These are phyloP conservation scores for Verticillium dahliae DNA, from an alignment of 2,329 filamentous ascomycete species.

Conservation along the genomic window DNA sequence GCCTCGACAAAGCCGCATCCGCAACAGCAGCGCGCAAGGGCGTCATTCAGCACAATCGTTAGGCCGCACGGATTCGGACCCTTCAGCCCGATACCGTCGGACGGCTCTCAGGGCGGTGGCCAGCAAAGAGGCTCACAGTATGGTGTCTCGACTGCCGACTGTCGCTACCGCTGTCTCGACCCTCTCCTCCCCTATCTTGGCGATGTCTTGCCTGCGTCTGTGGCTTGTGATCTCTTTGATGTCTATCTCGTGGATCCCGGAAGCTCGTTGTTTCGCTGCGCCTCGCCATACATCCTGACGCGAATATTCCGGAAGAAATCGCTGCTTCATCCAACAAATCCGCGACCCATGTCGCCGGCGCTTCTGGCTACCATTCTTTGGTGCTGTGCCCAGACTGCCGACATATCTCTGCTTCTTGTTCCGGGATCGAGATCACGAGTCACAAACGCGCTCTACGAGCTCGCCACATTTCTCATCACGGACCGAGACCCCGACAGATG, in stretches of 20 bases:
- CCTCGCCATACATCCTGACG: constrained; percentile 40
- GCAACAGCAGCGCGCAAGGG: not conserved
- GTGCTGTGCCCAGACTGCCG: constrained; percentile 39
- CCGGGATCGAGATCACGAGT: constrained; percentile 32
- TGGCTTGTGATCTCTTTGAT: constrained; percentile 40
- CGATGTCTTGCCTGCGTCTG: constrained; percentile 28
- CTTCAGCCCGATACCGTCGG: not conserved
- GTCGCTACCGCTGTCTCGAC: constrained; percentile 32
- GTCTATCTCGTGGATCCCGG: constrained; percentile 39
- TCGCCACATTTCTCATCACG: constrained; percentile 25
- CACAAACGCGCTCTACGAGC: constrained; percentile 28
- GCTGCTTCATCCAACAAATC: constrained; percentile 29
- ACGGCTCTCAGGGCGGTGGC: not conserved
- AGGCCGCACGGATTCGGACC: not conserved
- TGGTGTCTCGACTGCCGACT: constrained; percentile 12
- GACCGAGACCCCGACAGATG: constrained; percentile 28
- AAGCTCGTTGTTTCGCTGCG: constrained; percentile 33
- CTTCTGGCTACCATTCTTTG: constrained; percentile 40
- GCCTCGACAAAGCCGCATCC: not conserved
- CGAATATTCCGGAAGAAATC: constrained; percentile 37
- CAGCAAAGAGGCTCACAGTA: not conserved
- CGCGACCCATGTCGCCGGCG: constrained; percentile 34
- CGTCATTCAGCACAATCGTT: constrained; percentile 1
- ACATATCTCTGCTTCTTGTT: constrained; percentile 32
- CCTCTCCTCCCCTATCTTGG: constrained; percentile 30